Evolutionary conservation across 2,329 filamentous ascomycete genomes (phyloP).

Genomic region (Fusarium continuum): DNA sequence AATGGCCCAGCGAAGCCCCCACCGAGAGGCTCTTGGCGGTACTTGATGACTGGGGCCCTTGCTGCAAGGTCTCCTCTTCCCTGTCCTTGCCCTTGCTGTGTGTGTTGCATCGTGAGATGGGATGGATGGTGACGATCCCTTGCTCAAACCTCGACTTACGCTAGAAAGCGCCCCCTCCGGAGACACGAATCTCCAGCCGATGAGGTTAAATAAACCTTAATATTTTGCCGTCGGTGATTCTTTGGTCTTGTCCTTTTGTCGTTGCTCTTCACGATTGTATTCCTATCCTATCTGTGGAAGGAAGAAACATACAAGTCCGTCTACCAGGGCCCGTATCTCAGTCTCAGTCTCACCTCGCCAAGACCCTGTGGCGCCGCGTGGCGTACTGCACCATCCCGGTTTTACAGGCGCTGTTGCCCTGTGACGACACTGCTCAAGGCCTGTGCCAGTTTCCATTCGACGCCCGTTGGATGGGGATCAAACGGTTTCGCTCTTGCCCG

Average conservation of each 20-base stretch:
- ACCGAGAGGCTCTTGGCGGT: slow-evolving; percentile 36
- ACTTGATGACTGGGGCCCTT: slow-evolving; percentile 23
- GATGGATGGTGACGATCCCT: slow-evolving; percentile 20
- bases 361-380: slow-evolving; percentile 37
- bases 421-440: slow-evolving; percentile 41
- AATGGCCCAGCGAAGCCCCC: slow-evolving; percentile 30
- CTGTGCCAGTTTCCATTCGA: slow-evolving; percentile 39
- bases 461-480: slow-evolving; percentile 13
- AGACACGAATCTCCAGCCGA: slow-evolving; percentile 25
- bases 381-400: slow-evolving; percentile 33
- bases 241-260: background rate
- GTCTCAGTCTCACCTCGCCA: slow-evolving; percentile 14
- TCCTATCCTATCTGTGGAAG: too few relatives aligned
- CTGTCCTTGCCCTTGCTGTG: slow-evolving; percentile 3
- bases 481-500: slow-evolving; percentile 12
- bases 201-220: slow-evolving; percentile 26
- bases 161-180: slow-evolving; percentile 16
- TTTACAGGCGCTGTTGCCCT: slow-evolving; percentile 33
- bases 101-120: slow-evolving; percentile 2
- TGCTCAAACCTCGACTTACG: slow-evolving; percentile 6
- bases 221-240: background rate
- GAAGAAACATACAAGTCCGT: too few relatives aligned
- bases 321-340: too few relatives aligned
- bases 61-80: background rate
- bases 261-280: background rate